These are phyloP conservation scores for Candida patagonica DNA, from an alignment of 805 yeast species.

Conservation along the genomic window DNA sequence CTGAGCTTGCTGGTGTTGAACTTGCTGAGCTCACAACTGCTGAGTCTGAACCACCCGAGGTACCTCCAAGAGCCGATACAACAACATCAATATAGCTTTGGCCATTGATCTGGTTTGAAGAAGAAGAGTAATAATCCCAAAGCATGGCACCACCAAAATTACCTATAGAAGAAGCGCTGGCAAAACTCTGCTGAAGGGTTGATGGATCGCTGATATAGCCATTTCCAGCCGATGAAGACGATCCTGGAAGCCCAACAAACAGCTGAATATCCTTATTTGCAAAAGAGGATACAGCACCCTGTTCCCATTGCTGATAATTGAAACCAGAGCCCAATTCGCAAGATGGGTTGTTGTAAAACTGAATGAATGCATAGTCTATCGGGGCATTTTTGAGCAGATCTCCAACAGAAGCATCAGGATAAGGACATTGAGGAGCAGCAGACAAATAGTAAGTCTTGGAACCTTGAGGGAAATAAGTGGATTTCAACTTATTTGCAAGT, in stretches of 20 bases:
- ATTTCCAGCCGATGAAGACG: slow-evolving; percentile 40
- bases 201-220: slow-evolving; percentile 44
- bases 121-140: slow-evolving; percentile 74
- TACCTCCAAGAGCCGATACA: slow-evolving; percentile 32
- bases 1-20: neutral
- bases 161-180: slow-evolving; percentile 15
- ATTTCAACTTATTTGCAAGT: slow-evolving; percentile 42
- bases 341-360: slow-evolving; percentile 85
- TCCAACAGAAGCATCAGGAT: slow-evolving; percentile 69
- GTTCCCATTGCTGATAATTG: slow-evolving; percentile 67
- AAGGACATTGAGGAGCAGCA: slow-evolving; percentile 90
- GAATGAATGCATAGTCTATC: slow-evolving; percentile 76
- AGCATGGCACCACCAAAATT: slow-evolving; percentile 65
- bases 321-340: slow-evolving; percentile 37
- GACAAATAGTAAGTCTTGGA: slow-evolving; percentile 62
- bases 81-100: slow-evolving; percentile 35
- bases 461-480: slow-evolving; percentile 34
- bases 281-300: slow-evolving; percentile 47
- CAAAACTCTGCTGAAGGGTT: slow-evolving; percentile 19
- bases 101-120: slow-evolving; percentile 40
- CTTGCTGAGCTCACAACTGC: slow-evolving; percentile 4
- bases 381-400: slow-evolving; percentile 54
- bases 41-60: slow-evolving; percentile 15
- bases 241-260: slow-evolving; percentile 69
- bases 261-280: slow-evolving; percentile 64